phyloP scores from a whole-genome alignment of 2,329 filamentous ascomycete species.

The Amauroascus niger region DNA sequence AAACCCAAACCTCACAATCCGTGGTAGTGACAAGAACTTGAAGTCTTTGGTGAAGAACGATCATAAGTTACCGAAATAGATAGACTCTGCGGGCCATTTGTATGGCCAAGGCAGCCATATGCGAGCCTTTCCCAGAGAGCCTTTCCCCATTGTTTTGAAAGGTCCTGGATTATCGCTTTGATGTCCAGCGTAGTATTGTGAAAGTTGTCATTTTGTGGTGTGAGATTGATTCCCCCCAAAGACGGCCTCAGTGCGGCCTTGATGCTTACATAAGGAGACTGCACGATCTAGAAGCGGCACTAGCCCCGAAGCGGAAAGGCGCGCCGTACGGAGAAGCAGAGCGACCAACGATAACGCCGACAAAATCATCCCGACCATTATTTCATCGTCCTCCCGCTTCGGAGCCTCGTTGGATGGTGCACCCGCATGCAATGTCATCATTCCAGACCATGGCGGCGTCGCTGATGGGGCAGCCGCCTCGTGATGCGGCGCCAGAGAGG shows the following conservation, averaged over 20 bases:
- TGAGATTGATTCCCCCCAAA: neutral
- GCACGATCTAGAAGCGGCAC: neutral
- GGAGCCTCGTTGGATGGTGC: conserved; percentile 14
- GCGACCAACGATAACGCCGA: conserved; percentile 8
- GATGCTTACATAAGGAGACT: neutral
- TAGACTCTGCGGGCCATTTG: neutral
- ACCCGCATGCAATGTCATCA: conserved; percentile 36
- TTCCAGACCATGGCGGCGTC: conserved; percentile 41
- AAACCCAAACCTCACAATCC: neutral
- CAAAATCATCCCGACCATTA: conserved; percentile 12
- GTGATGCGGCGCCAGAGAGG: conserved; percentile 34
- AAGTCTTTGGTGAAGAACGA: neutral
- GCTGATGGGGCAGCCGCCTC: conserved; percentile 38
- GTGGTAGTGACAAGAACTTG: too few species aligned
- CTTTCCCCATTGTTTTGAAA: too few species aligned
- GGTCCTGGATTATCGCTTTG: too few species aligned
- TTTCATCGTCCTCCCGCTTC: conserved; percentile 7
- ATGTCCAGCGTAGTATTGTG: too few species aligned
- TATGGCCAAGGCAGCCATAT: neutral
- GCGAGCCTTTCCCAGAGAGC: neutral
- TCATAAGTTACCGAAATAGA: too few species aligned
- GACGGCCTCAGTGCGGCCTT: neutral
- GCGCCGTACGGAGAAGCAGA: neutral
- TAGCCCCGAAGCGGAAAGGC: conserved; percentile 6
- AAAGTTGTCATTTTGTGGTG: neutral